Percentiles rank a stretch among this genome's conserved stretches.
These are phyloP conservation scores for Crithidia acanthocephali DNA, from an alignment of 208 protist genomes.

Conservation along the genomic window DNA sequence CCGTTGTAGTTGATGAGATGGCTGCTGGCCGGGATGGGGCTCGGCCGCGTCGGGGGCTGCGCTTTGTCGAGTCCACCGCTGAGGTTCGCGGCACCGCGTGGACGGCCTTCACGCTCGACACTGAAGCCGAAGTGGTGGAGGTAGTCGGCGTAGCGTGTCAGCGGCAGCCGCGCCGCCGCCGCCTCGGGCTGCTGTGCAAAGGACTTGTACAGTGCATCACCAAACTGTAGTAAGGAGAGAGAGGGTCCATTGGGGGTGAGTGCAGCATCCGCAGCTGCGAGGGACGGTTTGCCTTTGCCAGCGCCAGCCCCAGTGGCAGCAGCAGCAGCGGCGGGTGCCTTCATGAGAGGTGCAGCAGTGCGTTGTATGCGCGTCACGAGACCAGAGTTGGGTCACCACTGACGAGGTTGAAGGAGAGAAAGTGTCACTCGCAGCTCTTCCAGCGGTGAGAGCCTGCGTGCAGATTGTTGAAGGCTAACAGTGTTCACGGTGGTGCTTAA, in stretches of 20 bases:
- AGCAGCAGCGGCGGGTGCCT: not conserved
- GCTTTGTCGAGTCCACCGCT: not conserved
- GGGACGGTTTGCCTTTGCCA: conserved; percentile 1
- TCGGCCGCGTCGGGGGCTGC: not conserved
- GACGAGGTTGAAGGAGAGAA: too few relatives aligned
- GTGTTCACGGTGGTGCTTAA: too few relatives aligned
- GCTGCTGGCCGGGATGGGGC: not conserved
- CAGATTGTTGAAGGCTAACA: not conserved
- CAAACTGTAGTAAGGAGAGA: conserved; percentile 48
- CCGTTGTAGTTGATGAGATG: conserved; percentile 11
- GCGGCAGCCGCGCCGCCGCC: conserved; percentile 32
- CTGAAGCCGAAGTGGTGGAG: conserved; percentile 88
- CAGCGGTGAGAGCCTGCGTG: not conserved
- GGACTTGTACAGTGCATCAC: conserved; percentile 49
- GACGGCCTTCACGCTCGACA: conserved; percentile 51
- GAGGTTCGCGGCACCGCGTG: not conserved
- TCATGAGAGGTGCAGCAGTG: not conserved
- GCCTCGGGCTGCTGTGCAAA: conserved; percentile 22
- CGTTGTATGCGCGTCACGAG: too few relatives aligned
- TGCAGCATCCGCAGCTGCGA: not conserved
- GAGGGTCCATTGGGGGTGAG: not conserved
- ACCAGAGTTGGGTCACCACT: too few relatives aligned
- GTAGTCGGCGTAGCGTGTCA: conserved; percentile 80
- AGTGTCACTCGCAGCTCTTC: too few relatives aligned
- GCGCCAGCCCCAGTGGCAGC: not conserved